Evolutionary conservation across 106 monocot species (phyloP).

Genomic region (Hemerocallis citrina): DNA sequence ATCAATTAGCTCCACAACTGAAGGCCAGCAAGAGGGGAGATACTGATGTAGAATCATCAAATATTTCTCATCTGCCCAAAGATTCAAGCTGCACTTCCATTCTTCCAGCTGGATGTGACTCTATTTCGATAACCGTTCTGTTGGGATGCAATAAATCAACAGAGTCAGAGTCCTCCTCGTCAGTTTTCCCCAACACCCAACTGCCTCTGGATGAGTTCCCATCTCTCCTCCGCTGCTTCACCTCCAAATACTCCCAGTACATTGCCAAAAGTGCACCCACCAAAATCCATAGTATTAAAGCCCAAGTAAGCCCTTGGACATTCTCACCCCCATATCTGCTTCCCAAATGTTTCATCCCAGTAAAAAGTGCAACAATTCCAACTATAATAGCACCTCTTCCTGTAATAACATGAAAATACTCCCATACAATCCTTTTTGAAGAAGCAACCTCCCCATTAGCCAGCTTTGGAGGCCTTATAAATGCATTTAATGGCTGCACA

Average conservation of each 20-base stretch:
- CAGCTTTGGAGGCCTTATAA: slow-evolving; percentile 56
- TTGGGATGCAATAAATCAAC: slow-evolving; percentile 62
- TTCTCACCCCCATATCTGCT: slow-evolving; percentile 67
- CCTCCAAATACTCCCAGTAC: slow-evolving; percentile 70
- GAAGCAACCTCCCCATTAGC: slow-evolving; percentile 44
- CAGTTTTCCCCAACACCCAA: slow-evolving; percentile 86
- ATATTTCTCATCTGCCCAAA: slow-evolving; percentile 41
- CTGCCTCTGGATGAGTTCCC: slow-evolving; percentile 43
- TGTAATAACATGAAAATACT: slow-evolving; percentile 74
- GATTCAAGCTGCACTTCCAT: slow-evolving; percentile 97
- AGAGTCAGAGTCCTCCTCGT: slow-evolving; percentile 87
- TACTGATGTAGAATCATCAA: not conserved
- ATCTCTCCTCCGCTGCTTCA: slow-evolving; percentile 36
- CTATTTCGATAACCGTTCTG: slow-evolving; percentile 25
- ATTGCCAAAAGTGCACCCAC: slow-evolving; percentile 31
- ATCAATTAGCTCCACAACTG: not conserved
- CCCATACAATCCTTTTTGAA: slow-evolving; percentile 63
- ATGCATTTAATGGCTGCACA: slow-evolving; percentile 82
- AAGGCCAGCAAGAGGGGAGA: not conserved
- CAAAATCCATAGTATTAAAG: slow-evolving; percentile 70
- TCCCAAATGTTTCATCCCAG: slow-evolving; percentile 86
- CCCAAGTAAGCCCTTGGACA: slow-evolving; percentile 76
- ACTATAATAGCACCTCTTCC: slow-evolving; percentile 59
- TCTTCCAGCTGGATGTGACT: slow-evolving; percentile 31
- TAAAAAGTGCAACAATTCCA: slow-evolving; percentile 73